These are phyloP conservation scores for Kodamaea derodonti DNA, from an alignment of 1,139 yeast genomes.

Conservation along the genomic window DNA sequence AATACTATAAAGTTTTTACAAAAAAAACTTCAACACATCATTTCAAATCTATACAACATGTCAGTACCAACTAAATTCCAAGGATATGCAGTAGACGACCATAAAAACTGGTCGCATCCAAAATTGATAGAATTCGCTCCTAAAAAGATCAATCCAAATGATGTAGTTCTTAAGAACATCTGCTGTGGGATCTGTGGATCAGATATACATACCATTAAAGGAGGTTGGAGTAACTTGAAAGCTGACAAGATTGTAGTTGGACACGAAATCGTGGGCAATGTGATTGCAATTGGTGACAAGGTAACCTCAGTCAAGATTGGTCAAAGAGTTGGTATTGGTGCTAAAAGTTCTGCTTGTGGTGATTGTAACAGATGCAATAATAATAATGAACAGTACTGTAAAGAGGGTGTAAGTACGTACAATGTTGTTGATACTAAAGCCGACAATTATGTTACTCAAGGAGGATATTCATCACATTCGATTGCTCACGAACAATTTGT, in stretches of 20 bases:
- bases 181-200: slow-evolving; percentile 65
- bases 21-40: no score
- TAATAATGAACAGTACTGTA: slow-evolving; percentile 51
- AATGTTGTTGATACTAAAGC: slow-evolving; percentile 29
- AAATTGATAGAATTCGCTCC: slow-evolving; percentile 38
- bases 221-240: slow-evolving; percentile 37
- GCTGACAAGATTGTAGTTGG: slow-evolving; percentile 33
- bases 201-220: slow-evolving; percentile 47
- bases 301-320: slow-evolving; percentile 51
- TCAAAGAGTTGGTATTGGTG: slow-evolving; percentile 63
- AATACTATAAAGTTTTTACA: no score
- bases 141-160: slow-evolving; percentile 33
- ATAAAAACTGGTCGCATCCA: slow-evolving; percentile 41
- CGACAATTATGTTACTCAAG: slow-evolving; percentile 43
- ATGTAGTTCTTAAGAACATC: slow-evolving; percentile 43
- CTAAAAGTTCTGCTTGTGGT: slow-evolving; percentile 46
- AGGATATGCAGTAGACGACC: slow-evolving; percentile 41
- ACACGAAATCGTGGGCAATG: slow-evolving; percentile 57
- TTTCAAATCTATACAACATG: no score
- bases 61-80: slow-evolving; percentile 34
- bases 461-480: slow-evolving; percentile 60
- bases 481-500: slow-evolving; percentile 52
- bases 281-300: slow-evolving; percentile 45
- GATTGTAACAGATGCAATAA: slow-evolving; percentile 44
- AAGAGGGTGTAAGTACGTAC: slow-evolving; percentile 39